These are phyloP conservation scores for Zygoascus hellenicus DNA, from an alignment of 1,139 yeast species.

Conservation along the genomic window DNA sequence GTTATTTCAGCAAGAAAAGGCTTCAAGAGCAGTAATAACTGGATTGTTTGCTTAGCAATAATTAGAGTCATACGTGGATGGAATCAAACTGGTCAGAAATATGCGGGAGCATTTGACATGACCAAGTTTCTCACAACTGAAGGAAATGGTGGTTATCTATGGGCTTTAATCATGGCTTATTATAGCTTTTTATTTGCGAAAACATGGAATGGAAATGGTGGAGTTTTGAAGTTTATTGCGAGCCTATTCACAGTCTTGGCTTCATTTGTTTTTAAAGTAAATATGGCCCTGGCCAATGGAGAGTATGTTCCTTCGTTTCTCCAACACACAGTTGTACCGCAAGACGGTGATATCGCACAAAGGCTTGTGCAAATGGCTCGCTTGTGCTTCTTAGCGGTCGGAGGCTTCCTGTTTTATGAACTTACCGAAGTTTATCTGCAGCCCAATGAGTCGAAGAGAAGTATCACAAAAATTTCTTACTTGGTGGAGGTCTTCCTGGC, in stretches of 20 bases:
- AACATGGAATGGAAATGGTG: slow-evolving; percentile 26
- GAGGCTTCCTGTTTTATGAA: slow-evolving; percentile 26
- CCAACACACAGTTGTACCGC: slow-evolving; percentile 27
- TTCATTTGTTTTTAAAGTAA: slow-evolving; percentile 53
- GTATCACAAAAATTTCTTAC: slow-evolving; percentile 42
- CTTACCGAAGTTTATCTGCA: slow-evolving; percentile 19
- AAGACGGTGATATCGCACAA: slow-evolving; percentile 19
- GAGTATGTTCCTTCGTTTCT: slow-evolving; percentile 43
- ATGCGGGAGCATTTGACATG: slow-evolving; percentile 47
- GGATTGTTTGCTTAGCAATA: slow-evolving; percentile 37
- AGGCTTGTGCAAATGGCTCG: slow-evolving; percentile 28
- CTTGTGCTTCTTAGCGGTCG: slow-evolving; percentile 28
- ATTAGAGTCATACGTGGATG: slow-evolving; percentile 70
- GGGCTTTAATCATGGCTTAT: slow-evolving; percentile 47
- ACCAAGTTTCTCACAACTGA: slow-evolving; percentile 27
- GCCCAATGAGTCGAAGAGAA: slow-evolving; percentile 17
- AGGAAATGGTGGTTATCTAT: slow-evolving; percentile 34
- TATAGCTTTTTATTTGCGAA: slow-evolving; percentile 30
- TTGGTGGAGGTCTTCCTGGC: slow-evolving; percentile 51
- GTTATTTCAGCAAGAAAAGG: slow-evolving; percentile 25
- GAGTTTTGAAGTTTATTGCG: slow-evolving; percentile 36
- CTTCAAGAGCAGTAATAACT: slow-evolving; percentile 25
- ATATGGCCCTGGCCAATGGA: slow-evolving; percentile 52
- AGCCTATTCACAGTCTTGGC: slow-evolving; percentile 38
- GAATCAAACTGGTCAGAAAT: slow-evolving; percentile 90